phyloP scores from a whole-genome alignment of 176 grass and related monocot species.

The Leersia perrieri region DNA sequence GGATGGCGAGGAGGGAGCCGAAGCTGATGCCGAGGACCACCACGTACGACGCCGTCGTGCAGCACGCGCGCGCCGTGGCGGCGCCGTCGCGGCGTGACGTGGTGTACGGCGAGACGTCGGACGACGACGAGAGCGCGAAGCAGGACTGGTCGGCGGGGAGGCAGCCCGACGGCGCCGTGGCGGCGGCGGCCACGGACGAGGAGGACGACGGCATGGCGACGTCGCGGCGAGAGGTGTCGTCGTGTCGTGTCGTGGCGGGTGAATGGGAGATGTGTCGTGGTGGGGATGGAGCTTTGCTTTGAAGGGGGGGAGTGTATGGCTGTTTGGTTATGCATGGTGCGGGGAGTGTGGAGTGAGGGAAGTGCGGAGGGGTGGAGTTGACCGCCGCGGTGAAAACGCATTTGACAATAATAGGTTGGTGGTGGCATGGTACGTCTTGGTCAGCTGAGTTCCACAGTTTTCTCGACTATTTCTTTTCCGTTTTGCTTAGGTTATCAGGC shows the following conservation, averaged over 20 bases:
- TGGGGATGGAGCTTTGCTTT: conserved; percentile 22
- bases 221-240: background rate
- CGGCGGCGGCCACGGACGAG: background rate
- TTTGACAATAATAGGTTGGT: conserved; percentile 47
- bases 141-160: conserved; percentile 49
- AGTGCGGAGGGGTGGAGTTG: conserved; percentile 39
- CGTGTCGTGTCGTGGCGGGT: no score
- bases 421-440: background rate
- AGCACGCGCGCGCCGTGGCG: conserved; percentile 17
- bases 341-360: conserved; percentile 35
- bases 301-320: conserved; percentile 25
- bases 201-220: conserved; percentile 9
- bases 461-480: no score
- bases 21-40: conserved; percentile 47
- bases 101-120: background rate
- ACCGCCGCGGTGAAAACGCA: conserved; percentile 7
- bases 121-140: conserved; percentile 8
- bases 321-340: conserved; percentile 17
- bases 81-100: background rate
- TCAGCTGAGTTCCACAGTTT: background rate
- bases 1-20: conserved; percentile 42
- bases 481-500: no score
- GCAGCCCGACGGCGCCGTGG: no score
- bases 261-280: background rate
- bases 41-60: conserved; percentile 43